A percentile compares a stretch with the other conserved stretches of the same genome.
Evolutionary conservation across 805 yeast species (phyloP).

Genomic region (Candida argentea): DNA sequence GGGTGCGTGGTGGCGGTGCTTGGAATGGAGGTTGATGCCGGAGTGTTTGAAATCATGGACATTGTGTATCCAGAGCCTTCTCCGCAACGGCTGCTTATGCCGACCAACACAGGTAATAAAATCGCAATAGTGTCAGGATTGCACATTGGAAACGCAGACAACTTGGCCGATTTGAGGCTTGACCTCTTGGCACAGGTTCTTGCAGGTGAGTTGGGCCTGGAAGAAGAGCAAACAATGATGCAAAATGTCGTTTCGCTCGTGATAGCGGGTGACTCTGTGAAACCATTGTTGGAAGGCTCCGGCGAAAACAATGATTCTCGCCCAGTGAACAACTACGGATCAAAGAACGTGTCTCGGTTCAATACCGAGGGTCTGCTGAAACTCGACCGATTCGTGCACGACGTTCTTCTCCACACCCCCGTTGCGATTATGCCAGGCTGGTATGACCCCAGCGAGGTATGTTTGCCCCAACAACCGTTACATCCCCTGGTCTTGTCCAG

Average conservation of each 20-base stretch:
- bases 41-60: constrained; percentile 77
- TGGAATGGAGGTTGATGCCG: constrained; percentile 79
- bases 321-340: constrained; percentile 37
- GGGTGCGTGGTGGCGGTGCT: constrained; percentile 82
- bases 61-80: constrained; percentile 59
- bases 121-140: constrained; percentile 76
- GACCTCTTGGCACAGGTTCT: constrained; percentile 61
- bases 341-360: constrained; percentile 44
- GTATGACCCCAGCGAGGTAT: constrained; percentile 73
- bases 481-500: constrained; percentile 61
- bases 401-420: constrained; percentile 50
- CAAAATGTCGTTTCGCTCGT: constrained; percentile 40
- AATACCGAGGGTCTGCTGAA: constrained; percentile 36
- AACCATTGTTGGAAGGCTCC: constrained; percentile 14
- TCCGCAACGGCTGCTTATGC: constrained; percentile 36
- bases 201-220: constrained; percentile 53
- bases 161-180: constrained; percentile 33
- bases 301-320: constrained; percentile 14
- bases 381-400: constrained; percentile 52
- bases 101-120: constrained; percentile 24
- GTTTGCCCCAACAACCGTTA: constrained; percentile 86
- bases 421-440: constrained; percentile 79
- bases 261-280: constrained; percentile 65
- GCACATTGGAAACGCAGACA: constrained; percentile 34
- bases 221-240: constrained; percentile 13